Evolutionary conservation across 148 eudicot genomes (phyloP).

Genomic region (Chenopodium suecicum): DNA sequence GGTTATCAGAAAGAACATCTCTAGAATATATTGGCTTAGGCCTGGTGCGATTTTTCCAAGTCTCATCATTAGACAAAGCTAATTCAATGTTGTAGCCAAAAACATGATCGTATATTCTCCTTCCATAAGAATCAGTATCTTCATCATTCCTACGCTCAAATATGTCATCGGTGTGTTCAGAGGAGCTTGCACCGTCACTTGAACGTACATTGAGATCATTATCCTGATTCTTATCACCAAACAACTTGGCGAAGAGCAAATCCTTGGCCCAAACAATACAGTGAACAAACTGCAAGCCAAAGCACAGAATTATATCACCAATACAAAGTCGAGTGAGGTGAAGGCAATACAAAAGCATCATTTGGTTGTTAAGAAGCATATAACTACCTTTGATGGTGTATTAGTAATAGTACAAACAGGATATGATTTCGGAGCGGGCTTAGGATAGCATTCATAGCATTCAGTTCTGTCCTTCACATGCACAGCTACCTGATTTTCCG

Average conservation of each 20-base stretch:
- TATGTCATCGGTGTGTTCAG: constrained; percentile 65
- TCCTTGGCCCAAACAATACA: constrained; percentile 99
- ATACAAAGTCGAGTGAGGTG: background rate
- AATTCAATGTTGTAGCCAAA: constrained; percentile 89
- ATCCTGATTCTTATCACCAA: constrained; percentile 90
- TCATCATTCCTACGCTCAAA: constrained; percentile 72
- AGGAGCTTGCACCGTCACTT: constrained; percentile 73
- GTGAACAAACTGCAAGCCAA: constrained; percentile 86
- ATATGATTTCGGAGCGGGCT: constrained; percentile 93
- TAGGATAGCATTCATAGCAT: constrained; percentile 96
- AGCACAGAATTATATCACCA: constrained; percentile 1
- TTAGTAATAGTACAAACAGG: constrained; percentile 99
- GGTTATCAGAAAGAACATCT: constrained; percentile 51
- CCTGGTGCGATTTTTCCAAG: constrained; percentile 83
- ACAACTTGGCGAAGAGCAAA: constrained; percentile 85
- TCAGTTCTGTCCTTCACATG: constrained; percentile 86
- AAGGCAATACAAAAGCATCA: constrained; percentile 5
- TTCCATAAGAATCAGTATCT: constrained; percentile 69
- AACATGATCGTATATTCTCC: constrained; percentile 87
- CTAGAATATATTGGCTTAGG: constrained; percentile 75
- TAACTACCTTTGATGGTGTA: constrained; percentile 88
- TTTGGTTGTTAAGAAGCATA: constrained; percentile 7
- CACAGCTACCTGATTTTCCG: constrained; percentile 72
- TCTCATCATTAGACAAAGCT: constrained; percentile 89
- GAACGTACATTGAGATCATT: constrained; percentile 95